Conservation (phyloP, 2,329 filamentous ascomycete genomes). For the Colletotrichum lupini region DNA sequence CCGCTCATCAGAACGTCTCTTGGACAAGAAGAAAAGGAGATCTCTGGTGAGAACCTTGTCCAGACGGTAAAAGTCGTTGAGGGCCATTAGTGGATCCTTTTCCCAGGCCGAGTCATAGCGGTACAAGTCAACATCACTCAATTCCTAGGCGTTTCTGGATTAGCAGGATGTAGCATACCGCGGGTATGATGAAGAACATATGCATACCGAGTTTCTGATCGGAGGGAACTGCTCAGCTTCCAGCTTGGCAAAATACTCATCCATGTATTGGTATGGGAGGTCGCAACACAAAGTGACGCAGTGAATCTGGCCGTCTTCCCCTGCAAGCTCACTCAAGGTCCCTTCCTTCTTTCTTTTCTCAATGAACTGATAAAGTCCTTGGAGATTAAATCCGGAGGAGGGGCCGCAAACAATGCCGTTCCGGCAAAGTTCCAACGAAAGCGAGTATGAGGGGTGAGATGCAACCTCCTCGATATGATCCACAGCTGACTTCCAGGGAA, state of each 20-base stretch:
- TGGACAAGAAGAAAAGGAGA: not conserved
- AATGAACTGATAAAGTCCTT: conserved; percentile 62
- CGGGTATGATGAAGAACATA: rapidly evolving
- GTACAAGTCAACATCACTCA: conserved; percentile 62
- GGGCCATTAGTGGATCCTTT: conserved; percentile 50
- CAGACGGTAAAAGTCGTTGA: conserved; percentile 39
- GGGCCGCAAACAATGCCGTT: conserved; percentile 70
- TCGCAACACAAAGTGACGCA: conserved; percentile 73
- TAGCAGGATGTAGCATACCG: not conserved
- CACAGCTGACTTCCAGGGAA: conserved; percentile 67
- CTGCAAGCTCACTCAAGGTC: conserved; percentile 55
- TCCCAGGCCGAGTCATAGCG: conserved; percentile 68
- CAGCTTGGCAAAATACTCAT: conserved; percentile 69
- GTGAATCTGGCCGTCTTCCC: conserved; percentile 56
- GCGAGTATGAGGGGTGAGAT: conserved; percentile 62
- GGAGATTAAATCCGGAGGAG: conserved; percentile 68
- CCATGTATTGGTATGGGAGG: conserved; percentile 71
- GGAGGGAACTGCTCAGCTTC: conserved; percentile 58
- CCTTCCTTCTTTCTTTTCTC: conserved; percentile 58
- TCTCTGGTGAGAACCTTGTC: not conserved
- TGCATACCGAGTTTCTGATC: conserved; percentile 54
- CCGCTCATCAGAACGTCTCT: conserved; percentile 11
- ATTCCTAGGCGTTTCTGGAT: conserved; percentile 45
- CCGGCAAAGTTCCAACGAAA: conserved; percentile 65
- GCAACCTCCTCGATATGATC: conserved; percentile 67